Conservation (phyloP, 495 filamentous ascomycete genomes). For the Tuber umbilicatum region DNA sequence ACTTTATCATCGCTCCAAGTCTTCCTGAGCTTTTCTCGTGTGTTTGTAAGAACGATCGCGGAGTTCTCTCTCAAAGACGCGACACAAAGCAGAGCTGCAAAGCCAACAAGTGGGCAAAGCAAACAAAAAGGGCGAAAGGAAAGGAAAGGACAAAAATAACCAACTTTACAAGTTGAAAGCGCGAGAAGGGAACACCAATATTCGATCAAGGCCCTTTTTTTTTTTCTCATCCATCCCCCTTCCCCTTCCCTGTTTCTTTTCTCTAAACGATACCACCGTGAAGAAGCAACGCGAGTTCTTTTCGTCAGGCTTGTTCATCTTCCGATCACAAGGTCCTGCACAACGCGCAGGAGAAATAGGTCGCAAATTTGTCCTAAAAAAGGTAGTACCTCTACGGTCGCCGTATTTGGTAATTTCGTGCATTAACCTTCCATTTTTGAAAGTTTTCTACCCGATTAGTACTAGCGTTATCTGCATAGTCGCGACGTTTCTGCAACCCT, state of each 20-base stretch:
- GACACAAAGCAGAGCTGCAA: conserved; percentile 26
- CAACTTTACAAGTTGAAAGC: conserved; percentile 30
- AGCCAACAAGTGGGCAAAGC: conserved; percentile 1
- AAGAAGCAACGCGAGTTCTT: conserved; percentile 29
- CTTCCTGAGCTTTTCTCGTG: conserved; percentile 34
- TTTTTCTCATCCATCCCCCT: conserved; percentile 32
- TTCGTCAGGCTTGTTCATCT: conserved; percentile 25
- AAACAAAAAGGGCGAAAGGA: conserved; percentile 13
- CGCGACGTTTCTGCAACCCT: not conserved
- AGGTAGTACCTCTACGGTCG: conserved; percentile 37
- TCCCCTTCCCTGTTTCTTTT: conserved; percentile 22
- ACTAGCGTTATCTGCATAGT: conserved; percentile 21
- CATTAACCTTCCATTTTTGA: conserved; percentile 35
- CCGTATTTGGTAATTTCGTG: conserved; percentile 36
- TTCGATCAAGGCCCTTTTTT: conserved; percentile 34
- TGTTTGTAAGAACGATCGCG: conserved; percentile 38
- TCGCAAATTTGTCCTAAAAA: conserved; percentile 36
- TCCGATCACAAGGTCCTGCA: conserved; percentile 36
- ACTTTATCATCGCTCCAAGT: conserved; percentile 29
- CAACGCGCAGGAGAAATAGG: conserved; percentile 30
- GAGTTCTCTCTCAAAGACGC: conserved; percentile 30
- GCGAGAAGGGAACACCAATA: conserved; percentile 34
- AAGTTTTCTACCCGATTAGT: conserved; percentile 36
- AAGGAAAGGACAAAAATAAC: conserved; percentile 27
- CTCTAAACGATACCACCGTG: conserved; percentile 29